Evolutionary conservation across 2,329 filamentous ascomycete genomes (phyloP).

Genomic region (Rugonectria rugulosa): DNA sequence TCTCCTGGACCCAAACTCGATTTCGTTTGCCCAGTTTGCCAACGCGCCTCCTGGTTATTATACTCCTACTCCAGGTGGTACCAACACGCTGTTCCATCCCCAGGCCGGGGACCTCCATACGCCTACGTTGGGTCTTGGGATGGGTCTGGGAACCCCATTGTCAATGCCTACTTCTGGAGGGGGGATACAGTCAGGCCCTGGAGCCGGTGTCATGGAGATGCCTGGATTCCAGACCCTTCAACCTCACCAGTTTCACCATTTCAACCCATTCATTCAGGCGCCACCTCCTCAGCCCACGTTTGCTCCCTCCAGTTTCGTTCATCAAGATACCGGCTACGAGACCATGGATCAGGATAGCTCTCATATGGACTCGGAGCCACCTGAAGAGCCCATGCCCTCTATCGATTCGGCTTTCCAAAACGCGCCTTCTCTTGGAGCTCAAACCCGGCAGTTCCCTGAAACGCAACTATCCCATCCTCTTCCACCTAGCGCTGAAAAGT

Average conservation of each 20-base stretch:
- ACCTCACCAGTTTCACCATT: conserved; percentile 69
- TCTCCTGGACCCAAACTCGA: conserved; percentile 84
- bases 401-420: conserved; percentile 69
- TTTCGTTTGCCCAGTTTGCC: conserved; percentile 79
- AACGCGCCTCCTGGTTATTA: conserved; percentile 86
- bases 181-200: conserved; percentile 65
- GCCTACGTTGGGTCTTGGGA: conserved; percentile 74
- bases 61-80: conserved; percentile 83
- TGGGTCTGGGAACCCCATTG: conserved; percentile 82
- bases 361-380: conserved; percentile 65
- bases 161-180: conserved; percentile 77
- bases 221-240: conserved; percentile 70
- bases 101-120: conserved; percentile 90
- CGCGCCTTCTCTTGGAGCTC: conserved; percentile 66
- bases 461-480: conserved; percentile 55
- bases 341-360: conserved; percentile 79
- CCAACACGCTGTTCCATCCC: conserved; percentile 80
- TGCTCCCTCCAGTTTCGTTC: conserved; percentile 81
- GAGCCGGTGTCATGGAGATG: conserved; percentile 65
- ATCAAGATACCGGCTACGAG: conserved; percentile 82
- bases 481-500: conserved; percentile 70
- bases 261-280: conserved; percentile 74
- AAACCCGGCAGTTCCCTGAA: conserved; percentile 57
- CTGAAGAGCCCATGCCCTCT: conserved; percentile 59
- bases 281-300: conserved; percentile 67